Evolutionary conservation across 441 rosid genomes (phyloP).

Genomic region (Pelargonium cotyledonis): DNA sequence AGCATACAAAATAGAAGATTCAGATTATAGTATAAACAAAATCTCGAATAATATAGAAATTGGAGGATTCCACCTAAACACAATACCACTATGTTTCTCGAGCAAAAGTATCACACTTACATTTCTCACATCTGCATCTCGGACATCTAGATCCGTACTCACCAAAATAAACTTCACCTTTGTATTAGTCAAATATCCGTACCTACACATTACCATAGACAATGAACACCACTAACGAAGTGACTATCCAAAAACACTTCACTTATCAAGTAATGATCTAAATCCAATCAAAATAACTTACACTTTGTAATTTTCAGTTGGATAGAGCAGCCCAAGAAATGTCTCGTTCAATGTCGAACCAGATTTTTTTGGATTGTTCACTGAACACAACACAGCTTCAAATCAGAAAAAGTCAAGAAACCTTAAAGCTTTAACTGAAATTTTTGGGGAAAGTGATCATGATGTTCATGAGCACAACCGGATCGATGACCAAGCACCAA

Average conservation of each 20-base stretch:
- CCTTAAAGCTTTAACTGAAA: too few species aligned
- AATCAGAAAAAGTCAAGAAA: background rate
- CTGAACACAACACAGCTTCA: conserved; percentile 28
- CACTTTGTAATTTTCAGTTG: conserved; percentile 90
- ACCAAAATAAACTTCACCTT: conserved; percentile 87
- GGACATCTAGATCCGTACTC: conserved; percentile 75
- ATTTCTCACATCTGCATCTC: conserved; percentile 81
- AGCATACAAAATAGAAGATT: too few species aligned
- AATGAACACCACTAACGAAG: background rate
- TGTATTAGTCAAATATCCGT: conserved; percentile 89
- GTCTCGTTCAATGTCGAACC: conserved; percentile 80
- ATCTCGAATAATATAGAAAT: too few species aligned
- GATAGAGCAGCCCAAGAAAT: conserved; percentile 82
- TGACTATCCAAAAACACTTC: background rate
- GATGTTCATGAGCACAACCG: too few species aligned
- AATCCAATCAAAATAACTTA: conserved; percentile 27
- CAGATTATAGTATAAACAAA: too few species aligned
- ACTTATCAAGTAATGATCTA: too few species aligned
- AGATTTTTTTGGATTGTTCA: conserved; percentile 84
- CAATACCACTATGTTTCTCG: too few species aligned
- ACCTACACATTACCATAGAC: conserved; percentile 31
- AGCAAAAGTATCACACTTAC: conserved; percentile 34
- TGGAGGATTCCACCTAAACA: too few species aligned
- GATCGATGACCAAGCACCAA: too few species aligned
- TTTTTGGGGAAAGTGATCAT: too few species aligned